phyloP scores from a whole-genome alignment of 116 monocot species.

The Cymodocea nodosa region DNA sequence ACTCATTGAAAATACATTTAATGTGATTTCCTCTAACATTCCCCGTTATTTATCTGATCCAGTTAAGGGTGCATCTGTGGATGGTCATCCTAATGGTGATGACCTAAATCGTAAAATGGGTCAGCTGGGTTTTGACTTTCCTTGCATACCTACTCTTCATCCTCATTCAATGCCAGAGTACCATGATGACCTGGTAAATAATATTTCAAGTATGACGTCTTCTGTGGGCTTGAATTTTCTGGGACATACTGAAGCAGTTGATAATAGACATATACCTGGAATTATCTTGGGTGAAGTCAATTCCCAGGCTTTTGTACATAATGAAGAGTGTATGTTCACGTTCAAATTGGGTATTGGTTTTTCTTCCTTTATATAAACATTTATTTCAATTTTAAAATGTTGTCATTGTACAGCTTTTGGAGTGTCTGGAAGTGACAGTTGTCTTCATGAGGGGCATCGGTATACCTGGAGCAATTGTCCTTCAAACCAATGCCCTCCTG shows the following conservation, averaged over 20 bases:
- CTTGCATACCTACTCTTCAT: slow-evolving; percentile 31
- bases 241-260: slow-evolving; percentile 22
- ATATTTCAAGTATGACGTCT: slow-evolving; percentile 25
- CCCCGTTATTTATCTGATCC: slow-evolving; percentile 40
- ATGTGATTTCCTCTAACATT: slow-evolving; percentile 38
- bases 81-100: slow-evolving; percentile 26
- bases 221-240: slow-evolving; percentile 26
- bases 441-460: slow-evolving; percentile 26
- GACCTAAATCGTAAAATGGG: slow-evolving; percentile 41
- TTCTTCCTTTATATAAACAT: background rate
- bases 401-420: slow-evolving; percentile 29
- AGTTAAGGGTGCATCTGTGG: slow-evolving; percentile 26
- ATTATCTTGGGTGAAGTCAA: slow-evolving; percentile 28
- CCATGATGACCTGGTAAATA: slow-evolving; percentile 30
- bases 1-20: slow-evolving; percentile 33
- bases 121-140: slow-evolving; percentile 50
- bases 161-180: slow-evolving; percentile 57
- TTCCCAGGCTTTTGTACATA: slow-evolving; percentile 17
- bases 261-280: slow-evolving; percentile 29
- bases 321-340: background rate
- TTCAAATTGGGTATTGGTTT: background rate
- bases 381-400: background rate
- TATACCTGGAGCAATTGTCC: slow-evolving; percentile 21
- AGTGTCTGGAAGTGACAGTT: slow-evolving; percentile 18
- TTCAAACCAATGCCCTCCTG: slow-evolving; percentile 17